Evolutionary conservation across 148 eudicot species (phyloP), one percentile per base, ranked within the genome.

Genomic region (Chenopodium formosanum): DNA sequence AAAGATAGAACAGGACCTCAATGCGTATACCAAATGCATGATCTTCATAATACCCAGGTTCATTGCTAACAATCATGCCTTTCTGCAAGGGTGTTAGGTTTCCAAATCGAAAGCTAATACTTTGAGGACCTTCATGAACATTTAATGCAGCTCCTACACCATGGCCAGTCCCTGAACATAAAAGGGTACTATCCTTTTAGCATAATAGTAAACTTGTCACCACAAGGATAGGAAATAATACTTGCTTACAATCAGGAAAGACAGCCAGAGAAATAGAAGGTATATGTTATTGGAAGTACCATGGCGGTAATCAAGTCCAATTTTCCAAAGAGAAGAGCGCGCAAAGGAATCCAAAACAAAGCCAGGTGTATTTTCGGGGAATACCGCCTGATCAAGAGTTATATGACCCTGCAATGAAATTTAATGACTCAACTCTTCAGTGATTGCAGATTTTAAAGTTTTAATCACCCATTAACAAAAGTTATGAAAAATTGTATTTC

Each of bases 51-150:
- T 97, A 97, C 31, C 99, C 99, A 75, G 99, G 99, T 86, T 97
- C 99, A 88, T 97, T 94, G 88, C 98, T 97, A 70, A 97, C 97
- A 89, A 94, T 86, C 99, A 97, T 97, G 86, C 97, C 97, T 87
- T 84, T 87, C 83, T 85, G 86, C 89, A 97, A 89, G n/a, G 99
- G 97, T 25, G 97, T 92, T 86, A 83, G 72, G 86, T 94, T 94
- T 66, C 97, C 98, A 89, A 92, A 94, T 77, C 99, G 85, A 78
- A 87, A 92, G 83, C 99, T 97, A 70, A 97, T 94, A 83, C 97
- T 90, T 85, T 97, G 99, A 58, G 99, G 99, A 69, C 99, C 99
- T 89, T 97, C 99, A 74, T 94, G 98, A 84, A 97, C 99, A 88
- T 97, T 97, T 73, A 97, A 80, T 48, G 98, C 98, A 80, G 99